These are phyloP conservation scores for Hericium alpestre DNA, from an alignment of 768 basidiomycete species.

Conservation along the genomic window DNA sequence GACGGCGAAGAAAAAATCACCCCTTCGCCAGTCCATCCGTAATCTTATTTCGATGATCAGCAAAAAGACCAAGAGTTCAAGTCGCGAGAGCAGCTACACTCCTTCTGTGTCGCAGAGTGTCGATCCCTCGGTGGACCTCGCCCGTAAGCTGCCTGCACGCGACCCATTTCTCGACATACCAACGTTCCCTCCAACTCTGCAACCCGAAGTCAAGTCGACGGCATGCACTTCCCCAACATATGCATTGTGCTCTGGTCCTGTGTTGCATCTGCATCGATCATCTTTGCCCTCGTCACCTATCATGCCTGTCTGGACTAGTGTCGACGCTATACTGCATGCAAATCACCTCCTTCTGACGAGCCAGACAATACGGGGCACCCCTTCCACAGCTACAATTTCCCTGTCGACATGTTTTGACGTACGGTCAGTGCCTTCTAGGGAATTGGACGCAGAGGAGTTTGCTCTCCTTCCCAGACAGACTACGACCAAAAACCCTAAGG, in stretches of 20 bases:
- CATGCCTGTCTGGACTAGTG: constrained; percentile 40
- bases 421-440: constrained; percentile 38
- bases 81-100: constrained; percentile 15
- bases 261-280: constrained; percentile 38
- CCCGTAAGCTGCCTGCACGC: neutral
- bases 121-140: neutral
- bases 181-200: neutral
- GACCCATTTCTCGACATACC: neutral
- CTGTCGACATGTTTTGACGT: constrained; percentile 51
- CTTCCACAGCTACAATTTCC: constrained; percentile 35
- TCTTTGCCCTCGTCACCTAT: constrained; percentile 15
- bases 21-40: constrained; percentile 52
- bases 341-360: constrained; percentile 39
- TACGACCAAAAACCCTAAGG: constrained; percentile 33
- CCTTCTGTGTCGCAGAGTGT: constrained; percentile 4
- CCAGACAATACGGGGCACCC: constrained; percentile 29
- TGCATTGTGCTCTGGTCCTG: constrained; percentile 23
- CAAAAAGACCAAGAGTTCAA: constrained; percentile 32
- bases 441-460: constrained; percentile 35
- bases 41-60: constrained; percentile 48
- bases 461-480: constrained; percentile 28
- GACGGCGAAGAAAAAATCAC: constrained; percentile 39
- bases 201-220: constrained; percentile 1
- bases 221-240: constrained; percentile 13
- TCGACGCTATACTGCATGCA: constrained; percentile 27